Conservation (phyloP, 1,284 basidiomycete species). For the Ustilago tritici region DNA sequence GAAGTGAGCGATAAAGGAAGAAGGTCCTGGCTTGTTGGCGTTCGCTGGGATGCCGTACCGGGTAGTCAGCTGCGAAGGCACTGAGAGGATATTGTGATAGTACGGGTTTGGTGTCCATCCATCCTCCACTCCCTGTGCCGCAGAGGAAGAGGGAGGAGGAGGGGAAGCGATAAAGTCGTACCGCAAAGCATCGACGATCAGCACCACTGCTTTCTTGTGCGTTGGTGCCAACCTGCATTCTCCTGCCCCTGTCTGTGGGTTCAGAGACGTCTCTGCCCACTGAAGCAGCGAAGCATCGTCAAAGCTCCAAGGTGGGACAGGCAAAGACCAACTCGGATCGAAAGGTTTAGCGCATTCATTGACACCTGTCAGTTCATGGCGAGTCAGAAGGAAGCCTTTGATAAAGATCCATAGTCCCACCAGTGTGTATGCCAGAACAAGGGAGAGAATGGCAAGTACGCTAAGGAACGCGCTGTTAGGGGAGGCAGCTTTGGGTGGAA, state of each 20-base stretch:
- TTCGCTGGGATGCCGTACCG: constrained; percentile 13
- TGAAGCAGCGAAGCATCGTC: constrained; percentile 30
- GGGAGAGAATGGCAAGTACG: constrained; percentile 43
- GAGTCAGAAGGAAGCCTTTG: constrained; percentile 64
- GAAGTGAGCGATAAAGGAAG: constrained; percentile 87
- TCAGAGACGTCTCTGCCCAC: constrained; percentile 45
- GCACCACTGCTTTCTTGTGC: constrained; percentile 76
- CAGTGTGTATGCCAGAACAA: constrained; percentile 49
- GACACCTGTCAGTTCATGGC: constrained; percentile 52
- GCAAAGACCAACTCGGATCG: constrained; percentile 16
- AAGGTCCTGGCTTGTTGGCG: constrained; percentile 47
- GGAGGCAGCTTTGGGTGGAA: constrained; percentile 42
- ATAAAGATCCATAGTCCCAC: constrained; percentile 62
- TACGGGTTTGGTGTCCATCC: constrained; percentile 71
- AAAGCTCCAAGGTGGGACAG: constrained; percentile 30
- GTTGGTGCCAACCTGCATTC: constrained; percentile 61
- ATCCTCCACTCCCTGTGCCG: neutral
- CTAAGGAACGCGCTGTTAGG: constrained; percentile 44
- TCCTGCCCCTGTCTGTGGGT: constrained; percentile 21
- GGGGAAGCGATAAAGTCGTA: constrained; percentile 89
- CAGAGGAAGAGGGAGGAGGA: constrained; percentile 73
- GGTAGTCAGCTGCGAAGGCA: constrained; percentile 79
- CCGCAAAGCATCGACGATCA: constrained; percentile 92
- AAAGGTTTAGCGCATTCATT: constrained; percentile 19
- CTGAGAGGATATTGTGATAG: constrained; percentile 84